Evolutionary conservation across 495 filamentous ascomycete species (phyloP).

Genomic region (Penicillium lividum): DNA sequence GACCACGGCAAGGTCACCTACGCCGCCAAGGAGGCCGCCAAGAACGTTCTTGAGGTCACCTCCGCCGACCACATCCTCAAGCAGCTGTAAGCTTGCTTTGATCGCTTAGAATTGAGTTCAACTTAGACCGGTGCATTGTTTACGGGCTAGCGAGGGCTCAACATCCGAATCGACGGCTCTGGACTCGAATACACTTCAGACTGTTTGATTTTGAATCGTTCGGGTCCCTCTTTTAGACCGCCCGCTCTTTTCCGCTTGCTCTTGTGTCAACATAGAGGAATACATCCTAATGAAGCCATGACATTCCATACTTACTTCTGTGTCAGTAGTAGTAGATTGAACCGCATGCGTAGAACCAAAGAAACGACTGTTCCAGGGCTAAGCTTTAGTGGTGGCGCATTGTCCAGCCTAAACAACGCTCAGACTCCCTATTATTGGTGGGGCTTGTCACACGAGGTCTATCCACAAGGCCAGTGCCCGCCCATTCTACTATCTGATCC

Average conservation of each 20-base stretch:
- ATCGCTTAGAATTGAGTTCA: conserved; percentile 11
- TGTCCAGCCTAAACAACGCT: not conserved
- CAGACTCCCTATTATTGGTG: conserved; percentile 8
- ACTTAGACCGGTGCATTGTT: conserved; percentile 18
- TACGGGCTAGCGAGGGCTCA: conserved; percentile 2
- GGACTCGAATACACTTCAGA: not conserved
- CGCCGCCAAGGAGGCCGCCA: conserved; percentile 74
- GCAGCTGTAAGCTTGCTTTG: conserved; percentile 27
- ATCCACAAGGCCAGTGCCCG: conserved; percentile 4
- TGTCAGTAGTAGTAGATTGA: not conserved
- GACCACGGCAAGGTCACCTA: conserved; percentile 90
- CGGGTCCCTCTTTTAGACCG: conserved; percentile 12
- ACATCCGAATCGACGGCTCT: not conserved
- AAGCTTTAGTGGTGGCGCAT: not conserved
- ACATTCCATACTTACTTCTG: not conserved
- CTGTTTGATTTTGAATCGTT: not conserved
- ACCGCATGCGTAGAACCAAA: not conserved
- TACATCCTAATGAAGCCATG: conserved; percentile 35
- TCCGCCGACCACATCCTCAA: conserved; percentile 29
- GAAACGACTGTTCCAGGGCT: not conserved
- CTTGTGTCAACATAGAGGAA: conserved; percentile 24
- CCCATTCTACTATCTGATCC: conserved; percentile 3
- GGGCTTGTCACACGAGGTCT: conserved; percentile 3
- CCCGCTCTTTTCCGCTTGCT: conserved; percentile 19
- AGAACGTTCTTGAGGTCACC: conserved; percentile 62